Evolutionary conservation across 2,329 filamentous ascomycete genomes (phyloP), one percentile per base, ranked within the genome.

Genomic region (Colletotrichum cuscutae): DNA sequence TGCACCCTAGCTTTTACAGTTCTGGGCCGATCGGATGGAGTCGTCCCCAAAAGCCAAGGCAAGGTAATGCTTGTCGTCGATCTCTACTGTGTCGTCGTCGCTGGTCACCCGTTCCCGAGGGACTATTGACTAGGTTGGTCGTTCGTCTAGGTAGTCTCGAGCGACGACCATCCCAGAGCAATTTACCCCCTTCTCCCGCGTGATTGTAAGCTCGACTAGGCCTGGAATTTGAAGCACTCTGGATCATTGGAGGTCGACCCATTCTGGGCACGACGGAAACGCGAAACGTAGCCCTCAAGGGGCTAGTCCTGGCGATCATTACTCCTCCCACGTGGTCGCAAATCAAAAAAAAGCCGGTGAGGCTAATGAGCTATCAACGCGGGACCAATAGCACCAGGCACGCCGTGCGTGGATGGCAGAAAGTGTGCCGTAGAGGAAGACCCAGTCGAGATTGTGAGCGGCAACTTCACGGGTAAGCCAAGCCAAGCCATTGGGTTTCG

Each of bases 21-120:
- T 62, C 60, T 37, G 26, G 49, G 52, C 26, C 37, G 62, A 52
- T 58, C 67, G 57, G 35, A 52, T 35, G 37, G 46, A 15, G 58
- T 35, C 57, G 26, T 35, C 32, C 32, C 32, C 32, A 35, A 35
- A 11, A 12, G 32, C 19, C 62, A 67, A 67, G 68, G 57, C 52
- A 72, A 63, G 68, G 71, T 42, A 35, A 73, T 73, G 62, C 71
- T 73, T 71, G 71, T 57, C n/a, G 71, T 63, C 68, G 71, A 67
- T 73, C 71, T 66, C 57, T 73, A 60, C 37, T 42, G 37, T 42
- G 37, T 42, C 13, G 37, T 42, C 13, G 49, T 59, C 66, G 67
- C 67, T 71, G 67, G 22, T 35, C 56, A 54, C 28, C 6, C 64
- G 28, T 6, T 15, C 61, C 32, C 30, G 22, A 19, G 9, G 57